These are phyloP conservation scores for Termitomyces sp. DNA, from an alignment of 768 basidiomycete genomes.

Conservation along the genomic window DNA sequence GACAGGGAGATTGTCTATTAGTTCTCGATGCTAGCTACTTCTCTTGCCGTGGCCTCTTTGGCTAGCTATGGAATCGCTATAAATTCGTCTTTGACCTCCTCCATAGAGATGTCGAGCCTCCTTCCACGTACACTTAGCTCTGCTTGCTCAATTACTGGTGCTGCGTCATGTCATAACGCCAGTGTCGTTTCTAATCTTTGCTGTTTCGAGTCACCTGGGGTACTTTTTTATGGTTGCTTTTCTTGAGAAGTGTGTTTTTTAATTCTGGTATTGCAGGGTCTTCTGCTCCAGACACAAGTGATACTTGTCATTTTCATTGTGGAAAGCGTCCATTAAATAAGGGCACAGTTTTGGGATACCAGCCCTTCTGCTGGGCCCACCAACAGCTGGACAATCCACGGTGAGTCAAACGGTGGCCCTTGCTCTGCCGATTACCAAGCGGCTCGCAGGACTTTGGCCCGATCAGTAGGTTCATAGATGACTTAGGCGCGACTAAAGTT, in stretches of 20 bases:
- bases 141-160: slow-evolving; percentile 46
- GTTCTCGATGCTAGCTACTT: neutral
- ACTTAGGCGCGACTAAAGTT: neutral
- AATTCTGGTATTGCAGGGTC: slow-evolving; percentile 38
- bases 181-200: slow-evolving; percentile 42
- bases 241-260: neutral
- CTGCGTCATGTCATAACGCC: slow-evolving; percentile 50
- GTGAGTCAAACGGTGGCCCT: slow-evolving; percentile 29
- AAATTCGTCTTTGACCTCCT: slow-evolving; percentile 3
- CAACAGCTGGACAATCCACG: slow-evolving; percentile 72
- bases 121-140: slow-evolving; percentile 27
- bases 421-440: slow-evolving; percentile 28
- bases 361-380: slow-evolving; percentile 55
- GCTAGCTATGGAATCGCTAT: neutral
- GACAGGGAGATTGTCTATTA: neutral
- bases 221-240: slow-evolving; percentile 24
- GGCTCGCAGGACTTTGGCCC: slow-evolving; percentile 17
- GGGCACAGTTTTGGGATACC: slow-evolving; percentile 65
- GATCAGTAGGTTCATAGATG: slow-evolving; percentile 6
- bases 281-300: slow-evolving; percentile 47
- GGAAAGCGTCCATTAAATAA: neutral
- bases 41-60: neutral
- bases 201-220: slow-evolving; percentile 64
- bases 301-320: neutral
- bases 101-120: slow-evolving; percentile 5